phyloP scores from a whole-genome alignment of 371 early-diverging fungal genomes.

The Lichtheimia ramosa region DNA sequence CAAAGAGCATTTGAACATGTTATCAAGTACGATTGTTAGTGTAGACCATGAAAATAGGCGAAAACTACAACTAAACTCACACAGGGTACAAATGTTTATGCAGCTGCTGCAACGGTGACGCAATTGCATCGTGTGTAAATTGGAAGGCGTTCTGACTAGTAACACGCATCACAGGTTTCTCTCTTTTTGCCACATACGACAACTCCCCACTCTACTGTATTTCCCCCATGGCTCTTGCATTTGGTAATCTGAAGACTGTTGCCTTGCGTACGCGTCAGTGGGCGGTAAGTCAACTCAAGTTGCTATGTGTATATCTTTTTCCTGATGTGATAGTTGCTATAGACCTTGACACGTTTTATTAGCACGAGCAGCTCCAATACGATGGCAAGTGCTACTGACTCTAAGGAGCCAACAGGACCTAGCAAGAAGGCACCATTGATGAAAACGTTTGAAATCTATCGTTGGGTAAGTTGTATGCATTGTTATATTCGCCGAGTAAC shows the following conservation, averaged over 20 bases:
- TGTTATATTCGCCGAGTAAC: neutral
- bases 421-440: slow-evolving; percentile 51
- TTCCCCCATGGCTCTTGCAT: slow-evolving; percentile 11
- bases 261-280: slow-evolving; percentile 12
- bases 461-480: slow-evolving; percentile 65
- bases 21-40: too few species aligned
- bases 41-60: too few species aligned
- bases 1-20: too few species aligned
- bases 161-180: too few species aligned
- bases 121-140: too few species aligned
- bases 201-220: slow-evolving; percentile 4
- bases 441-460: slow-evolving; percentile 84
- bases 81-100: too few species aligned
- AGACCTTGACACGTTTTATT: slow-evolving; percentile 43
- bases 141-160: too few species aligned
- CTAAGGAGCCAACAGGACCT: neutral
- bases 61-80: too few species aligned
- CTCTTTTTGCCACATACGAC: too few species aligned
- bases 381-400: slow-evolving; percentile 35
- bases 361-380: slow-evolving; percentile 26
- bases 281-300: slow-evolving; percentile 3
- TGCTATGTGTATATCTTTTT: slow-evolving; percentile 9
- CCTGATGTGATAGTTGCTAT: neutral
- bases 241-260: slow-evolving; percentile 16
- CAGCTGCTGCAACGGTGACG: too few species aligned